These are phyloP conservation scores for slime mould (Dictyostelium discoideum) DNA, from an alignment of 78 protist species.

Conservation along the genomic window DNA sequence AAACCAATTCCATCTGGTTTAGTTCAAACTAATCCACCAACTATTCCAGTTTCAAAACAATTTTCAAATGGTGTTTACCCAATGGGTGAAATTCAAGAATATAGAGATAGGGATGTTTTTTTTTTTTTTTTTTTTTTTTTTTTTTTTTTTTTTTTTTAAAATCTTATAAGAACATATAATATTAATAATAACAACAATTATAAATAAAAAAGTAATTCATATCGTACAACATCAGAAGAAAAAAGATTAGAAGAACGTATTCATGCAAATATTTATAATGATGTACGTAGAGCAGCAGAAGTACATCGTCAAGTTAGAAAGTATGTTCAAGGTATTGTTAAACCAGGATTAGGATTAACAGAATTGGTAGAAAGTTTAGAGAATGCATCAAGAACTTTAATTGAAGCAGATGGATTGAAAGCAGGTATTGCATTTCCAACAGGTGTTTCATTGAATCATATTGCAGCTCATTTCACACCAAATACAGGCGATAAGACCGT, in stretches of 20 bases:
- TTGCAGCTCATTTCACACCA: slow-evolving; percentile 99
- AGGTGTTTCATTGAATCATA: slow-evolving; percentile 96
- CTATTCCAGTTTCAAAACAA: slow-evolving; percentile 50
- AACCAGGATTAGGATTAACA: slow-evolving; percentile 92
- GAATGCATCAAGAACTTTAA: slow-evolving; percentile 61
- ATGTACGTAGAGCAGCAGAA: slow-evolving; percentile 97
- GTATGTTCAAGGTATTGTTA: slow-evolving; percentile 67
- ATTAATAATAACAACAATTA: neutral
- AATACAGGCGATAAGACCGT: slow-evolving; percentile 98
- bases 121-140: neutral
- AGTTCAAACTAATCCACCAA: slow-evolving; percentile 77
- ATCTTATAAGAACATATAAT: too few species aligned
- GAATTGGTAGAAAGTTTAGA: slow-evolving; percentile 92
- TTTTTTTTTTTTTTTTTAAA: neutral
- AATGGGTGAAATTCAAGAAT: slow-evolving; percentile 54
- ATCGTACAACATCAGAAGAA: slow-evolving; percentile 90
- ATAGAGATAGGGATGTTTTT: slow-evolving; percentile 36
- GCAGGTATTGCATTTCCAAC: slow-evolving; percentile 97
- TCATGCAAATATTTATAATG: slow-evolving; percentile 38
- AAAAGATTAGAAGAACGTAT: slow-evolving; percentile 86
- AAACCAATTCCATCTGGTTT: neutral
- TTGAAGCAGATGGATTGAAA: slow-evolving; percentile 87
- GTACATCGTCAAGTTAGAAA: slow-evolving; percentile 89
- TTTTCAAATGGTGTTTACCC: slow-evolving; percentile 57
- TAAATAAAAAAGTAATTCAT: slow-evolving; percentile 49